Evolutionary conservation across 768 basidiomycete genomes (phyloP).

Genomic region (Solioccasus polychromus): DNA sequence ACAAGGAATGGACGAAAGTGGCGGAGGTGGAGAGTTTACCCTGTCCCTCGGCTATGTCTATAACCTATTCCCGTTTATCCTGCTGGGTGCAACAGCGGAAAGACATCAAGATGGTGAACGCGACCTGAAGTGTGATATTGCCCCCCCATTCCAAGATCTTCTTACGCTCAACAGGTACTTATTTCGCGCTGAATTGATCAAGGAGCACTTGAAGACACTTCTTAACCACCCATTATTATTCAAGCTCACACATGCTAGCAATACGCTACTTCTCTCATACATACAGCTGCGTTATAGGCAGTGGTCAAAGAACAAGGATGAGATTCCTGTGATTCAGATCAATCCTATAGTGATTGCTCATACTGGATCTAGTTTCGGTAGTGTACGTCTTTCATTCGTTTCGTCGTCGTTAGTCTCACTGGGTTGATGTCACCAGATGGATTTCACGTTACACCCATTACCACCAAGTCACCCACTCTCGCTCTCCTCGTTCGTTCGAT

Average conservation of each 20-base stretch:
- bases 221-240: constrained; percentile 44
- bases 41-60: neutral
- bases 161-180: constrained; percentile 45
- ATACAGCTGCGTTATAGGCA: constrained; percentile 25
- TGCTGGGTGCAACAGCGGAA: neutral
- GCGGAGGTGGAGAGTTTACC: neutral
- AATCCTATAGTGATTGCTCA: constrained; percentile 1
- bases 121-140: neutral
- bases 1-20: neutral
- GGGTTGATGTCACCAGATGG: constrained; percentile 24
- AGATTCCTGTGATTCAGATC: neutral
- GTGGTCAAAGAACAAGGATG: constrained; percentile 7
- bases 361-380: constrained; percentile 25
- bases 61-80: neutral
- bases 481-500: constrained; percentile 1
- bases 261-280: too few species aligned
- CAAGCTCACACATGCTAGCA: too few species aligned
- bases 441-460: constrained; percentile 33
- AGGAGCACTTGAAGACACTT: constrained; percentile 32
- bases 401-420: neutral
- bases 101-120: neutral
- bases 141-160: constrained; percentile 40
- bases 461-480: constrained; percentile 18
- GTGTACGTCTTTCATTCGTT: neutral
- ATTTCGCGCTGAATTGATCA: constrained; percentile 36